Percentiles rank a stretch among this genome's conserved stretches.
Conservation (phyloP, 2,329 filamentous ascomycete genomes). For the Claviceps monticola region DNA sequence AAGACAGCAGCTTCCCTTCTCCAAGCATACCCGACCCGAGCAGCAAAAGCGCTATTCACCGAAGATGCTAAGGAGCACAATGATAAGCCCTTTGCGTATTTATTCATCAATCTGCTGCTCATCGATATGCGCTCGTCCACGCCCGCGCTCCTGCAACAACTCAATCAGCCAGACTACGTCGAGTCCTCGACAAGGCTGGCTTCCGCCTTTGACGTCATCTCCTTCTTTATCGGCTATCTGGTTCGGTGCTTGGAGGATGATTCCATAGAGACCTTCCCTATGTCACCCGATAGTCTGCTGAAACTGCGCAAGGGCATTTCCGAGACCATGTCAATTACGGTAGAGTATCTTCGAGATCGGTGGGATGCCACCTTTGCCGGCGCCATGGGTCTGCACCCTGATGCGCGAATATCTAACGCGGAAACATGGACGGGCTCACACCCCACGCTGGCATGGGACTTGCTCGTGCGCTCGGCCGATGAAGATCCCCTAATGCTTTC, state of each 20-base stretch:
- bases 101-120: constrained; percentile 50
- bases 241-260: constrained; percentile 39
- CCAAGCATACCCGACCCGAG: constrained; percentile 34
- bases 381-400: constrained; percentile 45
- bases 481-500: constrained; percentile 47
- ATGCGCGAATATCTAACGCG: constrained; percentile 31
- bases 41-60: constrained; percentile 38
- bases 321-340: constrained; percentile 47
- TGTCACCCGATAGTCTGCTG: constrained; percentile 45
- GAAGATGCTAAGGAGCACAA: constrained; percentile 19
- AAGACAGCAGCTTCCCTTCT: constrained; percentile 44
- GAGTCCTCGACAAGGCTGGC: constrained; percentile 39
- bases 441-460: constrained; percentile 44
- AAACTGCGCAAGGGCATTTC: constrained; percentile 45
- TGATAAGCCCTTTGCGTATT: constrained; percentile 43
- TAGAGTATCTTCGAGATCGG: constrained; percentile 55
- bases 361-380: constrained; percentile 55
- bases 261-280: constrained; percentile 24
- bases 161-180: constrained; percentile 41
- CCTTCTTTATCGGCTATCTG: constrained; percentile 45
- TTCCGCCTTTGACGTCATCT: constrained; percentile 48
- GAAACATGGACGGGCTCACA: constrained; percentile 31
- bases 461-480: constrained; percentile 30
- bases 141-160: constrained; percentile 42
- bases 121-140: constrained; percentile 52